These are phyloP conservation scores for Aspergillus leporis DNA, from an alignment of 495 filamentous ascomycete species.

Conservation along the genomic window DNA sequence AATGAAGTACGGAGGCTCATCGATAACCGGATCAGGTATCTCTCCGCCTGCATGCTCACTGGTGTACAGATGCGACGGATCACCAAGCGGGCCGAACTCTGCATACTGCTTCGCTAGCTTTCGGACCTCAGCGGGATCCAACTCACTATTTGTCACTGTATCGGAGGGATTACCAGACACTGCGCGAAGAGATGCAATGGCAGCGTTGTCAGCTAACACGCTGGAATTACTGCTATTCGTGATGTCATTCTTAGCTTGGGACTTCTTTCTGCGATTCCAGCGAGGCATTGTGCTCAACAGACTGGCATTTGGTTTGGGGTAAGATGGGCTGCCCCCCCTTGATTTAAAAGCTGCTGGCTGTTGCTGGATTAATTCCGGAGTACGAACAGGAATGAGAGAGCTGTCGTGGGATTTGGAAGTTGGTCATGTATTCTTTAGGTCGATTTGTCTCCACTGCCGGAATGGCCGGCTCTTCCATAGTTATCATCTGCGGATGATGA, in stretches of 20 bases:
- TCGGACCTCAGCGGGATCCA: conserved; percentile 58
- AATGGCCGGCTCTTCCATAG: neutral
- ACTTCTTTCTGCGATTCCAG: conserved; percentile 30
- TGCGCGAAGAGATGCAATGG: conserved; percentile 22
- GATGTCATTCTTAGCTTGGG: conserved; percentile 12
- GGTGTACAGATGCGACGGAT: conserved; percentile 69
- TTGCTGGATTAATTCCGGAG: neutral
- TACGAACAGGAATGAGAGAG: neutral
- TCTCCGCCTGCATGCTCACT: conserved; percentile 69
- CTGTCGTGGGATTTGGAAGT: neutral
- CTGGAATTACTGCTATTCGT: conserved; percentile 2
- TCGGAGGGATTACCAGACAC: conserved; percentile 19
- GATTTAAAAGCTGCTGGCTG: neutral
- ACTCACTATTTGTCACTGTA: conserved; percentile 3
- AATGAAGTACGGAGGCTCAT: conserved; percentile 87
- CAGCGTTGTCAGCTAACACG: conserved; percentile 11
- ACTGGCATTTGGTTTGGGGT: neutral
- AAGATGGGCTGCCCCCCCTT: neutral
- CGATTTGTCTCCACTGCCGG: neutral
- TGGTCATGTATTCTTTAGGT: neutral
- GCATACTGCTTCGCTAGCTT: conserved; percentile 67
- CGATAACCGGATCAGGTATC: conserved; percentile 71
- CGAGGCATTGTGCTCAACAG: conserved; percentile 20
- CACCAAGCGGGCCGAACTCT: conserved; percentile 78
- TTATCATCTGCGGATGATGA: neutral